Base-by-base conservation (phyloP, 805 yeast species). In the Lachancea lanzarotensis region DNA sequence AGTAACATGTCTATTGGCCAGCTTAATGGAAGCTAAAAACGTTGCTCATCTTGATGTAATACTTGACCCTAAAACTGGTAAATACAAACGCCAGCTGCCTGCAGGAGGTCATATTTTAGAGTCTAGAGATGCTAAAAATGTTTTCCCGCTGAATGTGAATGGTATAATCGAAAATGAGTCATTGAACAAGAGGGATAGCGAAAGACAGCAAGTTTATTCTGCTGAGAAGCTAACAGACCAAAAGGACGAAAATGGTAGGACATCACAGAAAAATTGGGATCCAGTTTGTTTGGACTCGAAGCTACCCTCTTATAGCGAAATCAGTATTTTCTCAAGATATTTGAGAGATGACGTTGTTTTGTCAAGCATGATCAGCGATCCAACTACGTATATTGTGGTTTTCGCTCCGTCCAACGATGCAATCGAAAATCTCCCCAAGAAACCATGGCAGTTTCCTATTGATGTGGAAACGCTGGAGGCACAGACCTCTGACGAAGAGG, bases 361-460 rank as follows among this genome's bases (percentile, higher is more conserved):
- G 22, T 71, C 75, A 25, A 45, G 56, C 16, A 70, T 73, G 49
- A 73, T 83, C 50, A 79, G 74, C 47, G 63, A 70, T 46, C 60
- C 65, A 13, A 64, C 67, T 26, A 55, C 56, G 32, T 68, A 68
- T 54, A 70, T 66, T 45, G 64, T 85, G 18, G 73, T 87, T 6
- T 74, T 87, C 55, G 86, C 95, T 2, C 95, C 95, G 7, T 69
- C 78, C 2, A 78, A 87, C 56, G 63, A 61, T 11, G 90, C 87
- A 3, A 69, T 87, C 47, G 65, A 66, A 27, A 64, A 70, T 1
- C 57, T 81, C 39, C 11, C 62, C 3, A 45, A 60, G 45, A 87
- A 86, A 60, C 95, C 95, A 17, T 88, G 95, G 95, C 82, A 82
- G 57, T 87, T 82, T 62, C 95, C 95, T 0, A 60, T 57, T 7